Base-by-base conservation (phyloP, 2,329 filamentous ascomycete genomes). In the Aaosphaeria arxii region DNA sequence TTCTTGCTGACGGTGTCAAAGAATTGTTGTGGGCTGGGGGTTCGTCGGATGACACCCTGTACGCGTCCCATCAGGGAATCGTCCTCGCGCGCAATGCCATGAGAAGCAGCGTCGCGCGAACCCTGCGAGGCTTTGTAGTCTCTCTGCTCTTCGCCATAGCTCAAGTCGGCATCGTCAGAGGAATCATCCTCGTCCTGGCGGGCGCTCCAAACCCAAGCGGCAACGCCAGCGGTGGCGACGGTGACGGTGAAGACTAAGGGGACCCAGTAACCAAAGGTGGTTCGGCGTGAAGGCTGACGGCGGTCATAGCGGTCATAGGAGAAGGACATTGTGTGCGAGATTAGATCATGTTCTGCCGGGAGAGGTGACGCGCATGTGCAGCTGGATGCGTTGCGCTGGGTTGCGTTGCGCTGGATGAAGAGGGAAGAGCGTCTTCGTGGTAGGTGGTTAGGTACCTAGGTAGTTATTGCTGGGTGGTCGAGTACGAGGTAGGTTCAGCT, bases 141-240 rank as follows among this genome's bases (percentile, higher is more conserved):
- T 50, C 53, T 63, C 35, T 56, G 50, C 39, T 70, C 66, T 46
- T 77, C 76, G 47, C 77, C 76, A 59, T 71, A 71, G 56, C 63
- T 66, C 40, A 71, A 64, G 45, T 72, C 61, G 45, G 84, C 81
- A 53, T 79, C 77, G 53, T 84, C 79, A 48, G 82, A 79, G 45
- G 84, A 81, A 30, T 91, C 86, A 45, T 89, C 86, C 49, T 86
- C 82, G 56, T 88, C 86, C 63, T 80, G 83, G 62, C 89, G 86
- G 74, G 95, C 91, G 69, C 88, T 95, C 91, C 91, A 96, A 51
- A 91, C 84, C 92, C 92, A 97, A 48, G 90, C 90, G 45, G 86
- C 91, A 42, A 95, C 74, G 32, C 91, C 91, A 47, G 88, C 85
- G 24, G 91, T 90, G 51, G 92, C 92, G 58, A 95, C 84, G 42